Percentiles rank a stretch among this genome's conserved stretches.
Evolutionary conservation across 768 basidiomycete species (phyloP).

Genomic region (Termitomyces sp.): DNA sequence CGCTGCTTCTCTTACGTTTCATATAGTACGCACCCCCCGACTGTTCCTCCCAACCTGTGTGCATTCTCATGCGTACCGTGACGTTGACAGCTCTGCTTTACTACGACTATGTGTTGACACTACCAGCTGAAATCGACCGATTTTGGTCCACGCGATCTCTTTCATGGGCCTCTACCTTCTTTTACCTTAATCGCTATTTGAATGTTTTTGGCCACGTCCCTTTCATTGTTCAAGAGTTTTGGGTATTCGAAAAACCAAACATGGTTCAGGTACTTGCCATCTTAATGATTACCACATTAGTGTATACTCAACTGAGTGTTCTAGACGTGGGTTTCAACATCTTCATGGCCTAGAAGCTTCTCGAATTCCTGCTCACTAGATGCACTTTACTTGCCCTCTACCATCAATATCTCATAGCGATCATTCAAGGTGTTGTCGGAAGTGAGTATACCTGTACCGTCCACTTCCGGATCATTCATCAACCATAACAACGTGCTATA

Average conservation of each 20-base stretch:
- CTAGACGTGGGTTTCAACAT: no score
- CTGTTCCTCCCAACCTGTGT: no score
- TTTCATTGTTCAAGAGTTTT: conserved; percentile 33
- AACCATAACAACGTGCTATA: no score
- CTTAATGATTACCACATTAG: no score
- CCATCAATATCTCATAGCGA: not conserved
- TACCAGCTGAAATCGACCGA: conserved; percentile 36
- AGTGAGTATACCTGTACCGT: no score
- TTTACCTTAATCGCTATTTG: conserved; percentile 44
- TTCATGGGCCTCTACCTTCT: conserved; percentile 35
- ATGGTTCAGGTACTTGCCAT: conserved; percentile 18
- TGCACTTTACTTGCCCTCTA: not conserved
- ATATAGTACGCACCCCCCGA: no score
- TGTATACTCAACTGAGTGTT: no score
- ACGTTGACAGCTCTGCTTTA: not conserved
- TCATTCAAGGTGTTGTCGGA: not conserved
- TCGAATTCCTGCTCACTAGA: not conserved
- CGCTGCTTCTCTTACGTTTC: no score
- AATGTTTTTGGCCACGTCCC: conserved; percentile 19
- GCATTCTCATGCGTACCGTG: no score
- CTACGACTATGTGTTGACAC: conserved; percentile 38
- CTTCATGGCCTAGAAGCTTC: no score
- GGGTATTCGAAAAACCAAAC: conserved; percentile 22
- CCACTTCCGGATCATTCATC: no score
- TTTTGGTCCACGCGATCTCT: conserved; percentile 38